phyloP scores from a whole-genome alignment of 129 eudicot species.

The Apium graveolens region DNA sequence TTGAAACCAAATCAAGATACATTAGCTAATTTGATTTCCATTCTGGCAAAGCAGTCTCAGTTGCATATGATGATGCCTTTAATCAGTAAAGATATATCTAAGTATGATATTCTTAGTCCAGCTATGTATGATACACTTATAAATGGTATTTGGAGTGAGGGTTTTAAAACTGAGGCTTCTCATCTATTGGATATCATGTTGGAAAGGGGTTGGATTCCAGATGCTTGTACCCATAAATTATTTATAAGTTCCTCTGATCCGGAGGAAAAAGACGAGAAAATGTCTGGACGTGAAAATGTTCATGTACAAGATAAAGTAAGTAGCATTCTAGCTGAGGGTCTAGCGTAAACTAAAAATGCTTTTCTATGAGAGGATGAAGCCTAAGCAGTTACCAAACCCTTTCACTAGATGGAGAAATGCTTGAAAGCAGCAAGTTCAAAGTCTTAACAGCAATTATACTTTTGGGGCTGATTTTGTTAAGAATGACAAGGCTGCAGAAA shows the following conservation, averaged over 20 bases:
- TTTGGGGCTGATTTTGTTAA: not conserved
- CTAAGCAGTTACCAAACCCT: not conserved
- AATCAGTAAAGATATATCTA: constrained; percentile 28
- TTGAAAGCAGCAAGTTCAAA: not conserved
- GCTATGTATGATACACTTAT: constrained; percentile 35
- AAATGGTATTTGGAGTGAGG: constrained; percentile 62
- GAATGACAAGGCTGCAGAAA: not conserved
- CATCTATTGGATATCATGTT: constrained; percentile 57
- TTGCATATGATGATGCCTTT: constrained; percentile 35
- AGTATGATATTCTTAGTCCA: constrained; percentile 36
- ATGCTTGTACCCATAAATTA: constrained; percentile 49
- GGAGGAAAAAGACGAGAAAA: constrained; percentile 1
- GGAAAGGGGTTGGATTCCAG: constrained; percentile 83
- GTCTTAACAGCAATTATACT: not conserved
- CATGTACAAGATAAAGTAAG: constrained; percentile 40
- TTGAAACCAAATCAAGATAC: constrained; percentile 48
- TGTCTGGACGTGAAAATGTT: constrained; percentile 1
- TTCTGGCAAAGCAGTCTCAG: constrained; percentile 34
- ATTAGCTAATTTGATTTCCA: constrained; percentile 28
- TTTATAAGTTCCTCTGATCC: constrained; percentile 32
- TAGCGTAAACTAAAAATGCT: constrained; percentile 22
- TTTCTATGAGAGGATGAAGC: not conserved
- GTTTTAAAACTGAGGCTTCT: constrained; percentile 42
- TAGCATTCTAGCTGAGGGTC: constrained; percentile 65
- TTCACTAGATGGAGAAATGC: not conserved